Conservation (phyloP, 345 rosid genomes). For the Citrus maxima region DNA sequence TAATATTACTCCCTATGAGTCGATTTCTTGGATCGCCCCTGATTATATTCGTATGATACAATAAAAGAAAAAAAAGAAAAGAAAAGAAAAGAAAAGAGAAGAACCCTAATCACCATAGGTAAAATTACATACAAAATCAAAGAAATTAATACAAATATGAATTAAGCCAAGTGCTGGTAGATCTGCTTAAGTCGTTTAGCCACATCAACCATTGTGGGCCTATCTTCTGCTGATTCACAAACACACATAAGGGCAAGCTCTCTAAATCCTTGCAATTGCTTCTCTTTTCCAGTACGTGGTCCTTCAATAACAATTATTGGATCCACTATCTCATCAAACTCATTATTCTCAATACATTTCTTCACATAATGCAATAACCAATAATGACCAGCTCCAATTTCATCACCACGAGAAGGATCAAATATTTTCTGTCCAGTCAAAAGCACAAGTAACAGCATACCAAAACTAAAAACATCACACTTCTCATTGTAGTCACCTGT, state of each 20-base stretch:
- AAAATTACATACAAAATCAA: too few relatives aligned
- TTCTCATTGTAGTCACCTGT: conserved; percentile 21
- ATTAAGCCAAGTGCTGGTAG: neutral
- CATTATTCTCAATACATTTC: neutral
- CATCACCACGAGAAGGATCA: neutral
- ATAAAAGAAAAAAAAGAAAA: too few relatives aligned
- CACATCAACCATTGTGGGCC: conserved; percentile 24
- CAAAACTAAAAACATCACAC: conserved; percentile 25
- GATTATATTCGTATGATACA: too few relatives aligned
- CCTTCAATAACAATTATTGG: neutral
- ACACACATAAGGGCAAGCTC: neutral
- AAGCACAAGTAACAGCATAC: conserved; percentile 13
- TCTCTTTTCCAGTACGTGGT: neutral
- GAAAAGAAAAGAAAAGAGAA: too few relatives aligned
- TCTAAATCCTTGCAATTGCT: conserved; percentile 2
- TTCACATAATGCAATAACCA: neutral
- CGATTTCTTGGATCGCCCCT: too few relatives aligned
- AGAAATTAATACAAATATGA: too few relatives aligned
- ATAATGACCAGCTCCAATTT: too few relatives aligned
- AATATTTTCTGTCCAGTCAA: conserved; percentile 9
- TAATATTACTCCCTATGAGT: too few relatives aligned
- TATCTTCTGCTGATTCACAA: neutral
- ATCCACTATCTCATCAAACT: neutral
- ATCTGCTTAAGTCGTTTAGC: conserved; percentile 14
- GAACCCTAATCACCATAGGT: too few relatives aligned